Evolutionary conservation across 306 rosid genomes (phyloP).

Genomic region (Fragaria ananassa): DNA sequence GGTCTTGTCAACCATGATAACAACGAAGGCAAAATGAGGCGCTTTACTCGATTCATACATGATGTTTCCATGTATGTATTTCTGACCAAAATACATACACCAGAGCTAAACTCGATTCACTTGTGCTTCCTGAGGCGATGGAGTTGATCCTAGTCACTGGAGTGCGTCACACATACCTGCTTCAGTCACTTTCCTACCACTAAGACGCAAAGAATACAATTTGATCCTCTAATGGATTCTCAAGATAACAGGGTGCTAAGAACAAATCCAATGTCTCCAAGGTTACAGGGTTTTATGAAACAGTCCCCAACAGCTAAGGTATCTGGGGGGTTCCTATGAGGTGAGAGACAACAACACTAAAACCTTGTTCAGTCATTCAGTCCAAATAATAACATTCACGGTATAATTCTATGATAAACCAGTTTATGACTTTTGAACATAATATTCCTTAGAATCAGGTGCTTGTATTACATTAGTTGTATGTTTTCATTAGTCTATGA

Average conservation of each 20-base stretch:
- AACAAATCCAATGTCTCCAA: neutral
- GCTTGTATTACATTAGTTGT: constrained; percentile 7
- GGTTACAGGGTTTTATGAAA: neutral
- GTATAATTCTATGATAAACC: neutral
- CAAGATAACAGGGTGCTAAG: neutral
- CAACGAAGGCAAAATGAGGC: too few species aligned
- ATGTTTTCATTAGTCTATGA: neutral
- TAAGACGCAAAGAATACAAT: neutral
- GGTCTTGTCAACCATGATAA: too few species aligned
- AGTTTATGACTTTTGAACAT: neutral
- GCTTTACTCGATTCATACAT: too few species aligned
- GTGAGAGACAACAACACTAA: neutral
- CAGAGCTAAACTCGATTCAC: too few species aligned
- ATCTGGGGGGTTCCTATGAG: neutral
- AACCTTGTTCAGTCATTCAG: neutral
- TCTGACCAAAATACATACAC: too few species aligned
- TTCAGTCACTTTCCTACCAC: neutral
- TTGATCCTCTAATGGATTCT: too few species aligned
- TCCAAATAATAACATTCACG: neutral
- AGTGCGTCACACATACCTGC: neutral
- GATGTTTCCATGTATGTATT: too few species aligned
- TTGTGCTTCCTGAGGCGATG: neutral
- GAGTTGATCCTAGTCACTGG: neutral
- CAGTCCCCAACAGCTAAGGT: too few species aligned
- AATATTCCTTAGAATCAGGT: neutral